Evolutionary conservation across 2,329 filamentous ascomycete species (phyloP).

Genomic region (Aspergillus felis): DNA sequence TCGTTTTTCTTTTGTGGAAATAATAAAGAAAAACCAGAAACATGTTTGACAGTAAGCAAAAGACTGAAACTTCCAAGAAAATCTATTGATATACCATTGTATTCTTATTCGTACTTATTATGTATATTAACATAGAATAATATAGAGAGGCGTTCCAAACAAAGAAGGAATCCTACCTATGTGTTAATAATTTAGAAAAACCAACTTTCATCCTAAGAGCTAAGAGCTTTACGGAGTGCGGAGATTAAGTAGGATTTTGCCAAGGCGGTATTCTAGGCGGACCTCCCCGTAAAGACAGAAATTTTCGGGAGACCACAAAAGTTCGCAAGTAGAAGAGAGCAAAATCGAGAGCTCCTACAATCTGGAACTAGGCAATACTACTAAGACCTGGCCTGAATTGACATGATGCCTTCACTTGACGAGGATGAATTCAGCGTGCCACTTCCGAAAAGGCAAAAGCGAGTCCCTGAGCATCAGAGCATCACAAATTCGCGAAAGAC

Average conservation of each 20-base stretch:
- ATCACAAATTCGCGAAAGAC: constrained; percentile 38
- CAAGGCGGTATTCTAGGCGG: constrained; percentile 1
- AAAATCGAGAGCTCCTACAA: constrained; percentile 2
- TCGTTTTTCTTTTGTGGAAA: too few relatives aligned
- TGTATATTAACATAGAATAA: background rate
- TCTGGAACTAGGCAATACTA: background rate
- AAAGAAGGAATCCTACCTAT: background rate
- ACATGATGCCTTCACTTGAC: constrained; percentile 45
- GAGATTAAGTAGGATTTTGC: background rate
- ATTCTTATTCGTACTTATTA: background rate
- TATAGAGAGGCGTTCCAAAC: background rate
- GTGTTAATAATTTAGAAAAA: background rate
- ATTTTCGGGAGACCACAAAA: constrained; percentile 1
- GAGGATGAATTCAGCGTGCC: constrained; percentile 58
- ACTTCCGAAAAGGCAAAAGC: constrained; percentile 73
- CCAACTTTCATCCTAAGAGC: background rate
- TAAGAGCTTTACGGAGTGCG: too few relatives aligned
- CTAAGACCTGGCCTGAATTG: background rate
- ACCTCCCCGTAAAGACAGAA: background rate
- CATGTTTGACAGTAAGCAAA: background rate
- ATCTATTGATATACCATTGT: background rate
- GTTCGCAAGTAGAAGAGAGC: background rate
- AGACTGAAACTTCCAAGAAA: background rate
- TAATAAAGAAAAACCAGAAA: background rate
- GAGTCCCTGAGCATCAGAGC: constrained; percentile 36